A percentile compares a stretch with the other conserved stretches of the same genome.
phyloP scores from a whole-genome alignment of 768 basidiomycete species.

The Leccinum olivaceopallidum region DNA sequence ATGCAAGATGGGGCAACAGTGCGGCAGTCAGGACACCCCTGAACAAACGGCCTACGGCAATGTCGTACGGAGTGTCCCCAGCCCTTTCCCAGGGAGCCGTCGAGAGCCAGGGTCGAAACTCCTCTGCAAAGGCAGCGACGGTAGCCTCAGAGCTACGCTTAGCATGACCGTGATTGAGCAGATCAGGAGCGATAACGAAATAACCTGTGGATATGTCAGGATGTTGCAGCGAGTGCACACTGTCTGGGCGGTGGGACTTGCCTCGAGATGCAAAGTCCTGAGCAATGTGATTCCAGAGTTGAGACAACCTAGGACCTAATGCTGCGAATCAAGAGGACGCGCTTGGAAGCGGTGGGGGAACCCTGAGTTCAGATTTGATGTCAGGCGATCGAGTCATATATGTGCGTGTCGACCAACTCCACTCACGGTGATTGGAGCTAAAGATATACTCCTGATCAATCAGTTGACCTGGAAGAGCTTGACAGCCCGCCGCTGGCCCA shows the following conservation, averaged over 20 bases:
- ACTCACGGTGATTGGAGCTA: too few relatives aligned
- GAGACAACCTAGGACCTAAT: constrained; percentile 15
- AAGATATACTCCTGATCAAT: too few relatives aligned
- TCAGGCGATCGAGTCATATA: too few relatives aligned
- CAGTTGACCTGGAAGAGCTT: too few relatives aligned
- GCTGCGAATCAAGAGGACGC: constrained; percentile 23
- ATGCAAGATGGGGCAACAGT: constrained; percentile 18
- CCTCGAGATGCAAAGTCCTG: constrained; percentile 20
- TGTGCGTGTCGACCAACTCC: too few relatives aligned
- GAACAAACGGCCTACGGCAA: constrained; percentile 22
- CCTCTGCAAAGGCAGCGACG: constrained; percentile 12
- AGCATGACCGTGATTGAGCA: constrained; percentile 21
- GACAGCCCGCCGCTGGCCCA: too few relatives aligned
- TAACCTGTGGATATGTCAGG: constrained; percentile 16
- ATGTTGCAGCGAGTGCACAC: too few relatives aligned
- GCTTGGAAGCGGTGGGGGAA: constrained; percentile 12
- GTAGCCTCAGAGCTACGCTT: constrained; percentile 12
- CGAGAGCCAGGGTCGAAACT: constrained; percentile 16
- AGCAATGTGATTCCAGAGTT: constrained; percentile 17
- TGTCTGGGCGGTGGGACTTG: neutral
- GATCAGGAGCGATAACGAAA: constrained; percentile 24
- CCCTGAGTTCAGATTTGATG: too few relatives aligned
- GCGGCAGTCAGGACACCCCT: constrained; percentile 14
- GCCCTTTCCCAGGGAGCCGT: neutral
- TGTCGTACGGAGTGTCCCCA: neutral